Percentiles rank a stretch among this genome's conserved stretches.
Evolutionary conservation across 306 rosid species (phyloP).

Genomic region (Rosa multiflora): DNA sequence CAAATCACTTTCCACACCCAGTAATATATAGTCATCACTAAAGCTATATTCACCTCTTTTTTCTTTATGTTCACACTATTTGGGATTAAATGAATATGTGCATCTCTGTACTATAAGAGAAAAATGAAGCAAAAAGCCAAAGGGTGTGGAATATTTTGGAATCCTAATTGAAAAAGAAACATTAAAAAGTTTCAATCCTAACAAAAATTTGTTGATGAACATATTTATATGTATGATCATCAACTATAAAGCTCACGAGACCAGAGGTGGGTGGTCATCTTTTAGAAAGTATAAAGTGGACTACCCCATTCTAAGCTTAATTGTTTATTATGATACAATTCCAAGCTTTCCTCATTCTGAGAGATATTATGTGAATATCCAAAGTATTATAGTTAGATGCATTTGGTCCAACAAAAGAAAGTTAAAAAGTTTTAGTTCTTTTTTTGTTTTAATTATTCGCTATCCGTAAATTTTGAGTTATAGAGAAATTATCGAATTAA

Average conservation of each 20-base stretch:
- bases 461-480: no score
- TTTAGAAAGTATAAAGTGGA: not conserved
- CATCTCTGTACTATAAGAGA: no score
- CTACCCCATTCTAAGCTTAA: not conserved
- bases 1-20: not conserved
- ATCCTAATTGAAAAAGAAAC: not conserved
- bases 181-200: not conserved
- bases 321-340: not conserved
- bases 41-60: not conserved
- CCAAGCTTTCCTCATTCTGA: no score
- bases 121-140: not conserved
- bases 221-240: not conserved
- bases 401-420: no score
- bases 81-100: not conserved
- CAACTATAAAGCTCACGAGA: not conserved
- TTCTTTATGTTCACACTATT: constrained; percentile 15
- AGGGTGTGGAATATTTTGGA: constrained; percentile 1
- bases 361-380: no score
- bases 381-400: not conserved
- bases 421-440: no score
- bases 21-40: not conserved
- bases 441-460: no score
- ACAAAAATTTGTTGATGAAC: not conserved
- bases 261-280: not conserved
- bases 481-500: no score